phyloP scores from a whole-genome alignment of 768 basidiomycete genomes.

The Boletus sp. region DNA sequence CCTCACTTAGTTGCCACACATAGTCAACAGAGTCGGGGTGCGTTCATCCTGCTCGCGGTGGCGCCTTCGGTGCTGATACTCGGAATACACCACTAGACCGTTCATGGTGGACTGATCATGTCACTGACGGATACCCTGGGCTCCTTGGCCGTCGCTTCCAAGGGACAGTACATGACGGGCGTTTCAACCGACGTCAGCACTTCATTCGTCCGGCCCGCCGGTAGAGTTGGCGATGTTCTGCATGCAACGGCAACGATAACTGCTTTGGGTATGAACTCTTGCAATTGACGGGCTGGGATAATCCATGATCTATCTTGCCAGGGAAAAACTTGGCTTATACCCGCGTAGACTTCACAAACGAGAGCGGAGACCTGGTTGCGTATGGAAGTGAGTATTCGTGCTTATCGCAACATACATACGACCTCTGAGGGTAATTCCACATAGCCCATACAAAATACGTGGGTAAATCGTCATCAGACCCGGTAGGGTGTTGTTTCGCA shows the following conservation, averaged over 20 bases:
- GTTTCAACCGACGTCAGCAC: slow-evolving; percentile 81
- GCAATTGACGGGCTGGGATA: not conserved
- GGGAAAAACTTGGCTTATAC: slow-evolving; percentile 81
- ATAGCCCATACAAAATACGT: slow-evolving; percentile 85
- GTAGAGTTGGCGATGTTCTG: slow-evolving; percentile 64
- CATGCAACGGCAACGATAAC: slow-evolving; percentile 62
- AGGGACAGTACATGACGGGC: slow-evolving; percentile 84
- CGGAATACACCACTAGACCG: slow-evolving; percentile 35
- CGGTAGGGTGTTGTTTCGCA: slow-evolving; percentile 27
- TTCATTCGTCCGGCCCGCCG: slow-evolving; percentile 75
- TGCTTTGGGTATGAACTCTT: slow-evolving; percentile 52
- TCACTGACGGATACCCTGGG: slow-evolving; percentile 84
- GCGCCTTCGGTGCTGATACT: not conserved
- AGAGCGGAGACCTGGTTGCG: slow-evolving; percentile 66
- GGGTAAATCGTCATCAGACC: slow-evolving; percentile 56
- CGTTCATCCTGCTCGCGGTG: slow-evolving; percentile 20
- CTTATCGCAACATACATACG: too few relatives aligned
- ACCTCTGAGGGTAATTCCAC: slow-evolving; percentile 1
- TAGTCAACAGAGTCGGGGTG: slow-evolving; percentile 84
- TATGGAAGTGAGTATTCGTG: slow-evolving; percentile 62
- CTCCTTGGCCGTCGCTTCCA: slow-evolving; percentile 77
- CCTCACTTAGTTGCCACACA: not conserved
- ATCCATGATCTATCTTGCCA: slow-evolving; percentile 23
- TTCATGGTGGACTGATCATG: slow-evolving; percentile 78
- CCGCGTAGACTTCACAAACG: slow-evolving; percentile 67